Base-by-base conservation (phyloP, 2,329 filamentous ascomycete genomes). In the Pseudocercospora crystallina region DNA sequence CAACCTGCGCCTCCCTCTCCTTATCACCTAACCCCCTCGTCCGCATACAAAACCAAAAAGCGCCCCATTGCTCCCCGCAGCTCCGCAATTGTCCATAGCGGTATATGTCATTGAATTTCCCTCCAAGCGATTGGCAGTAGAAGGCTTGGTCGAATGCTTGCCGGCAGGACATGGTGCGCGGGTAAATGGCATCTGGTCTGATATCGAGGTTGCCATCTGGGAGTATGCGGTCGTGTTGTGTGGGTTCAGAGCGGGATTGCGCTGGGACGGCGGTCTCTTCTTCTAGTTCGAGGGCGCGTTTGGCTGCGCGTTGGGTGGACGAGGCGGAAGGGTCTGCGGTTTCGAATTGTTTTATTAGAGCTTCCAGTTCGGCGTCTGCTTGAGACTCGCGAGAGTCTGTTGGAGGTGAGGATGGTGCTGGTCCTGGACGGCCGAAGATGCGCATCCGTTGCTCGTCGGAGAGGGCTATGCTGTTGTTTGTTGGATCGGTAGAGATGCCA, bases 11-110 rank as follows among this genome's bases (percentile, higher is more conserved):
- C 53, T 80, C 83, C 62, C 83, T 82, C 59, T 83, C 74, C 37
- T 78, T 72, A 17, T 81, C 79, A 0, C 78, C 70, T 64, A 83
- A 83, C 2, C 80, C 79, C 63, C 86, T 84, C 33, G 84, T 85
- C 58, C 89, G 85, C 91, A 97, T 96, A 77, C 94, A 99, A 74
- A 96, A 92, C 88, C 91, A 95, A 72, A 96, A 97, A 71, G 96
- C 89, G 54, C 86, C 81, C 90, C 92, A 96, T 57, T 90, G 85
- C 60, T 95, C 87, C 55, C 78, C 82, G 77, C 94, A 99, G 3
- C 81, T 79, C 38, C 86, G 82, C 64, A 95, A 75, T 36, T 78
- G 75, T 55, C 94, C 94, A 67, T 90, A 86, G 34, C 94, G 87
- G 77, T 97, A 99, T 33, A 97, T 81, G 64, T 90, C 84, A 64